These are phyloP conservation scores for Silene noctiflora DNA, from an alignment of 179 eudicot genomes.

Conservation along the genomic window DNA sequence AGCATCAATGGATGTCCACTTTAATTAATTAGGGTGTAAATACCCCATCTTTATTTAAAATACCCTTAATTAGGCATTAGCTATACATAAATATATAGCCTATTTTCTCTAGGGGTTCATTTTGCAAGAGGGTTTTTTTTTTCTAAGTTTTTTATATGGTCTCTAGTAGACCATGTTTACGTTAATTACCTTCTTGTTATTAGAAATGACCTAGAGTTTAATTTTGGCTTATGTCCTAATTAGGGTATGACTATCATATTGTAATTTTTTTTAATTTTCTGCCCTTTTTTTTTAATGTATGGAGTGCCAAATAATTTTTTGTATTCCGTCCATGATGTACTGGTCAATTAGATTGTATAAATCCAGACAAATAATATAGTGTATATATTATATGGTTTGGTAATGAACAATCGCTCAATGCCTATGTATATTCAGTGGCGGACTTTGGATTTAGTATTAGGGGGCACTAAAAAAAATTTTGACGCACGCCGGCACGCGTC, in stretches of 20 bases:
- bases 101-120: conserved; percentile 34
- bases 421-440: too few relatives aligned
- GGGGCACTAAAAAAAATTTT: too few relatives aligned
- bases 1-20: too few relatives aligned
- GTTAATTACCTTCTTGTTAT: conserved; percentile 40
- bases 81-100: neutral
- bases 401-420: neutral
- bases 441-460: too few relatives aligned
- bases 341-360: neutral
- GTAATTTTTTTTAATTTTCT: neutral
- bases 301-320: neutral
- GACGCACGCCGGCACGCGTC: too few relatives aligned
- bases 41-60: neutral
- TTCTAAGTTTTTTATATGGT: conserved; percentile 42
- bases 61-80: neutral
- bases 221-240: conserved; percentile 19
- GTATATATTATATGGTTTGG: neutral
- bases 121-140: conserved; percentile 52
- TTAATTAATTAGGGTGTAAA: neutral
- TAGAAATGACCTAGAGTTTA: conserved; percentile 39
- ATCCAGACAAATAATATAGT: neutral
- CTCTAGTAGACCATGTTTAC: conserved; percentile 36
- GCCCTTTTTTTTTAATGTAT: neutral
- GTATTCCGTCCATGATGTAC: neutral
- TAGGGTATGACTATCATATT: neutral